These are phyloP conservation scores for Fusarium heterosporum DNA, from an alignment of 2,329 filamentous ascomycete genomes.

Conservation along the genomic window DNA sequence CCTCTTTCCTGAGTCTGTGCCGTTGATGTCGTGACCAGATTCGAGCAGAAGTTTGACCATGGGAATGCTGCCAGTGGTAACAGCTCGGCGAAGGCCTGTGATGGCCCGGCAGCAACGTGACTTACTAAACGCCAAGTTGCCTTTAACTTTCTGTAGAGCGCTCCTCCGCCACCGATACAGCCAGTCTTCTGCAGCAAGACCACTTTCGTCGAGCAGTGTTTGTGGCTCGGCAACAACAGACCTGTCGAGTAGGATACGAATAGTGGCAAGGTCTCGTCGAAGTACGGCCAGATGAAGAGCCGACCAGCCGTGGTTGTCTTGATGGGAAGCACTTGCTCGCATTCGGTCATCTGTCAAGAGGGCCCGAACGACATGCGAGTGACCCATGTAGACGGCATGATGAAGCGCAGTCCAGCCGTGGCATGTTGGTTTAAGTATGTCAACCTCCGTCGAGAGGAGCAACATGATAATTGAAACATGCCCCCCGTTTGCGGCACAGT, in stretches of 20 bases:
- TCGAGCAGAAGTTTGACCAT: not conserved
- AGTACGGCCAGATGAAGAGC: not conserved
- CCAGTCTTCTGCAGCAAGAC: not conserved
- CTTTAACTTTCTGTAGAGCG: not conserved
- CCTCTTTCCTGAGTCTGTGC: not conserved
- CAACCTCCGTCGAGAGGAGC: accelerated
- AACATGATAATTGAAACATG: not conserved
- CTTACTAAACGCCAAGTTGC: not conserved
- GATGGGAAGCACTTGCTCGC: not conserved
- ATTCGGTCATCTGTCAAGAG: not conserved
- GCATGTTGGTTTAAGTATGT: not conserved
- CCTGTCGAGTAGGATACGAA: not conserved
- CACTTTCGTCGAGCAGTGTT: not conserved
- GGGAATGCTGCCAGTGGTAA: not conserved
- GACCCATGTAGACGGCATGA: not conserved
- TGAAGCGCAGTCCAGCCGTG: constrained; percentile 1
- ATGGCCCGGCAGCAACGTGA: not conserved
- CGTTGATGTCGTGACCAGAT: not conserved
- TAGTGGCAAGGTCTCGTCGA: not conserved
- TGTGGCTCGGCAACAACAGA: not conserved
- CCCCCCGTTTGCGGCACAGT: not conserved
- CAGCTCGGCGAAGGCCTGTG: not conserved
- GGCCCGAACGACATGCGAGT: not conserved
- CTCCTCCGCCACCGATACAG: not conserved
- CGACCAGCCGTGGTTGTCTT: not conserved